phyloP scores from a whole-genome alignment of 495 filamentous ascomycete species.

The Eremomyces bilateralis region DNA sequence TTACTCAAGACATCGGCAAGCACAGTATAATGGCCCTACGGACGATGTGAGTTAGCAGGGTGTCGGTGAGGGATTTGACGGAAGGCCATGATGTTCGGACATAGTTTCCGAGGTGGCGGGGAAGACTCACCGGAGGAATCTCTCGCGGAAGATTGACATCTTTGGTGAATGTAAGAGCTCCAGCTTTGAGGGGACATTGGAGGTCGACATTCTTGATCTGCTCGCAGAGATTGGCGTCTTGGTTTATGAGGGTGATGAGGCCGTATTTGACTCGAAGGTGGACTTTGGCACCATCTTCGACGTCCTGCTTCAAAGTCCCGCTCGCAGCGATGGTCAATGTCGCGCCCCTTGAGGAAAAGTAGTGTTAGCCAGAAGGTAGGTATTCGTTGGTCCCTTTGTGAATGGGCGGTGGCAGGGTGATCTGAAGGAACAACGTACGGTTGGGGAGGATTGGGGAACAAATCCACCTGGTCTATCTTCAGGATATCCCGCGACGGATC shows the following conservation, averaged over 20 bases:
- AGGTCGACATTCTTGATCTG: conserved; percentile 73
- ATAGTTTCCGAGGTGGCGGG: too few species aligned
- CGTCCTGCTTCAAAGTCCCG: conserved; percentile 42
- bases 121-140: conserved; percentile 81
- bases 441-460: conserved; percentile 68
- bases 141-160: conserved; percentile 63
- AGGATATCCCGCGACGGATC: conserved; percentile 38
- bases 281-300: conserved; percentile 61
- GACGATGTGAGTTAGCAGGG: too few species aligned
- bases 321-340: conserved; percentile 57
- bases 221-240: conserved; percentile 64
- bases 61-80: too few species aligned
- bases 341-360: conserved; percentile 36
- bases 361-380: conserved; percentile 1
- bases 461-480: conserved; percentile 52
- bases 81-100: too few species aligned
- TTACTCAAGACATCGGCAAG: conserved; percentile 58
- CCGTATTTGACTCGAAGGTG: conserved; percentile 80
- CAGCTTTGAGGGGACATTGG: conserved; percentile 67
- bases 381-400: too few species aligned
- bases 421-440: conserved; percentile 34
- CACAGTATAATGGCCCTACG: conserved; percentile 74
- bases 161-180: conserved; percentile 50
- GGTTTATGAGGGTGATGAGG: conserved; percentile 68
- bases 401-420: background rate